Evolutionary conservation across 1,284 basidiomycete genomes (phyloP).

Genomic region (Cryptococcus sp.): DNA sequence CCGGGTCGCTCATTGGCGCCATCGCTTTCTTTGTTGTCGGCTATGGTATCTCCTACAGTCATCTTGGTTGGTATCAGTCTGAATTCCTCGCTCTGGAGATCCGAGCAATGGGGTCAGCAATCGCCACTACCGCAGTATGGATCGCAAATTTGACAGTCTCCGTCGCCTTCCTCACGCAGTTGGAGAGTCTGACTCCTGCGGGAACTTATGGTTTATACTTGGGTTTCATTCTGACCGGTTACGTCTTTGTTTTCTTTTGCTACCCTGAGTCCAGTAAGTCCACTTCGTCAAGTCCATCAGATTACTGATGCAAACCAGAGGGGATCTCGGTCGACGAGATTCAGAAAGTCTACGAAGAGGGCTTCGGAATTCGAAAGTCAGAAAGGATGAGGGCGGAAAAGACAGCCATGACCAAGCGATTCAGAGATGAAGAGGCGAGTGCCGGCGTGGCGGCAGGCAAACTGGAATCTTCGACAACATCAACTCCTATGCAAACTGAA

Average conservation of each 20-base stretch:
- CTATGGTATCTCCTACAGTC: constrained; percentile 38
- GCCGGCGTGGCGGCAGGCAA: too few species aligned
- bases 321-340: constrained; percentile 21
- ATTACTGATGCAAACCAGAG: constrained; percentile 5
- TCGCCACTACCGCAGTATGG: constrained; percentile 18
- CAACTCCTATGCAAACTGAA: too few species aligned
- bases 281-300: background rate
- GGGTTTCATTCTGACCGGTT: constrained; percentile 16
- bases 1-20: constrained; percentile 33
- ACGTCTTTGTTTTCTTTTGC: constrained; percentile 18
- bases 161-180: constrained; percentile 17
- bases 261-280: constrained; percentile 25
- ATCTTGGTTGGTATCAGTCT: constrained; percentile 39
- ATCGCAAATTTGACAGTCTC: constrained; percentile 23
- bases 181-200: constrained; percentile 13
- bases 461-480: too few species aligned
- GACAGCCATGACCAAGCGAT: background rate
- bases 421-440: background rate
- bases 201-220: constrained; percentile 22
- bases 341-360: constrained; percentile 12
- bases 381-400: constrained; percentile 3
- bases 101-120: constrained; percentile 27
- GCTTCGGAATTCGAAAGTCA: constrained; percentile 20
- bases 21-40: constrained; percentile 34
- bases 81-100: constrained; percentile 41